Conservation (phyloP, 2,329 filamentous ascomycete species). For the Claviceps sp. region DNA sequence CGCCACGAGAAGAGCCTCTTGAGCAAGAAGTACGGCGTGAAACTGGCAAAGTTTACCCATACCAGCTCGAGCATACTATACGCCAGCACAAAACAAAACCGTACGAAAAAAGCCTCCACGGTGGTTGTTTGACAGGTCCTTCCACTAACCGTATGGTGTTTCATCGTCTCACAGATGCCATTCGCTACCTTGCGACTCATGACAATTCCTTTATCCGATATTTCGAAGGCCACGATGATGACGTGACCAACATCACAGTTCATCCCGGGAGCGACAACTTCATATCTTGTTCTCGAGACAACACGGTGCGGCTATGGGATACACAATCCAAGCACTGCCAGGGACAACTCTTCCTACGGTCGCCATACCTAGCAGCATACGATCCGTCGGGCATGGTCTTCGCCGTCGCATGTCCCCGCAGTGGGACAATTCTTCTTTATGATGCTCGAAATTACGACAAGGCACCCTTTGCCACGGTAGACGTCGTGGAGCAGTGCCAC, state of each 20-base stretch:
- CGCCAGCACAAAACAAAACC: slow-evolving; percentile 87
- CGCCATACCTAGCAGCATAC: slow-evolving; percentile 73
- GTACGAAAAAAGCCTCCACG: slow-evolving; percentile 28
- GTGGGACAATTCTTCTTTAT: slow-evolving; percentile 74
- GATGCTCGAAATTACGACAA: slow-evolving; percentile 91
- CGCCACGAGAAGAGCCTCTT: slow-evolving; percentile 78
- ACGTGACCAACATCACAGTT: slow-evolving; percentile 71
- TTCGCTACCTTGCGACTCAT: slow-evolving; percentile 77
- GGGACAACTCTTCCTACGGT: slow-evolving; percentile 67
- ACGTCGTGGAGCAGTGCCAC: slow-evolving; percentile 48
- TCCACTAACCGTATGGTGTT: slow-evolving; percentile 2
- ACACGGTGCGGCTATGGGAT: slow-evolving; percentile 87
- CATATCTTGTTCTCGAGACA: slow-evolving; percentile 80
- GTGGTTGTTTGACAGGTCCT: background rate
- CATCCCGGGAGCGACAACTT: slow-evolving; percentile 84
- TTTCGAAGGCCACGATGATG: slow-evolving; percentile 77
- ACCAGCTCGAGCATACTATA: slow-evolving; percentile 85
- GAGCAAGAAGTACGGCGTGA: slow-evolving; percentile 93
- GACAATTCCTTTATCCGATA: slow-evolving; percentile 96
- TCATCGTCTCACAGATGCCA: slow-evolving; percentile 45
- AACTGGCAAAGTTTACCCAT: slow-evolving; percentile 88
- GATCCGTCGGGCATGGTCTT: slow-evolving; percentile 89
- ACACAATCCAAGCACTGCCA: slow-evolving; percentile 66
- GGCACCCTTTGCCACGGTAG: slow-evolving; percentile 75
- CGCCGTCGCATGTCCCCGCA: slow-evolving; percentile 70